These are phyloP conservation scores for Lactarius sanguifluus DNA, from an alignment of 768 basidiomycete genomes.

Conservation along the genomic window DNA sequence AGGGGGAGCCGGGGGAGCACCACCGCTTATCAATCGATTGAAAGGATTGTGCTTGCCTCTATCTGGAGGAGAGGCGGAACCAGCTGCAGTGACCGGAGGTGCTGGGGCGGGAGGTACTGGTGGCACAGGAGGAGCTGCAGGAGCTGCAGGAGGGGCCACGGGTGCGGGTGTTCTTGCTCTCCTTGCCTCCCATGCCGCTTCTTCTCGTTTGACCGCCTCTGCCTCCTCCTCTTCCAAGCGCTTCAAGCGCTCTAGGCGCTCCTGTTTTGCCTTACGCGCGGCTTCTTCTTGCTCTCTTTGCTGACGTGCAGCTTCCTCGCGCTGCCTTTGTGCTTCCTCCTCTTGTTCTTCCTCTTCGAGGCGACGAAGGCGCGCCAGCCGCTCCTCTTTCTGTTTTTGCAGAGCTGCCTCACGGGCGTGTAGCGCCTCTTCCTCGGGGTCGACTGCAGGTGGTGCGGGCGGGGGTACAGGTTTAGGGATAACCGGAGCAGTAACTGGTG, in stretches of 20 bases:
- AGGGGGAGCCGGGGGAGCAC: constrained; percentile 39
- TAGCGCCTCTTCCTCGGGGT: constrained; percentile 75
- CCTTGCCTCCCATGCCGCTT: constrained; percentile 17
- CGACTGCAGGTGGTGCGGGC: constrained; percentile 49
- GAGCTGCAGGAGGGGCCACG: constrained; percentile 41
- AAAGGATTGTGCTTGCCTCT: constrained; percentile 80
- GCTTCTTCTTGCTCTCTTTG: constrained; percentile 35
- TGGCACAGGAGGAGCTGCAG: constrained; percentile 33
- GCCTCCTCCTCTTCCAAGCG: constrained; percentile 27
- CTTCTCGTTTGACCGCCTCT: constrained; percentile 24
- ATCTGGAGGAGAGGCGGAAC: constrained; percentile 38
- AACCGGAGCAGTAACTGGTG: constrained; percentile 34
- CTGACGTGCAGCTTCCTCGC: constrained; percentile 34
- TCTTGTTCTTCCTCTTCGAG: constrained; percentile 65
- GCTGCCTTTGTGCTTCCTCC: constrained; percentile 50
- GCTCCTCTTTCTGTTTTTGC: constrained; percentile 71
- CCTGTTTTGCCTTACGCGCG: constrained; percentile 21
- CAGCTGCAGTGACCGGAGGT: constrained; percentile 40
- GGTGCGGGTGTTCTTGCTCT: constrained; percentile 44
- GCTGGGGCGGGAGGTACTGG: constrained; percentile 41
- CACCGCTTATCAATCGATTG: constrained; percentile 60
- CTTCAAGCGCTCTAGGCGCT: constrained; percentile 22
- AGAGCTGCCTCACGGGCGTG: constrained; percentile 67
- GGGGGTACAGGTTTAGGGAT: constrained; percentile 39
- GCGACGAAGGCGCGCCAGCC: constrained; percentile 64